A percentile compares a stretch with the other conserved stretches of the same genome.
These are phyloP conservation scores for Hymenoscyphus scutula DNA, from an alignment of 2,329 filamentous ascomycete genomes.

Conservation along the genomic window DNA sequence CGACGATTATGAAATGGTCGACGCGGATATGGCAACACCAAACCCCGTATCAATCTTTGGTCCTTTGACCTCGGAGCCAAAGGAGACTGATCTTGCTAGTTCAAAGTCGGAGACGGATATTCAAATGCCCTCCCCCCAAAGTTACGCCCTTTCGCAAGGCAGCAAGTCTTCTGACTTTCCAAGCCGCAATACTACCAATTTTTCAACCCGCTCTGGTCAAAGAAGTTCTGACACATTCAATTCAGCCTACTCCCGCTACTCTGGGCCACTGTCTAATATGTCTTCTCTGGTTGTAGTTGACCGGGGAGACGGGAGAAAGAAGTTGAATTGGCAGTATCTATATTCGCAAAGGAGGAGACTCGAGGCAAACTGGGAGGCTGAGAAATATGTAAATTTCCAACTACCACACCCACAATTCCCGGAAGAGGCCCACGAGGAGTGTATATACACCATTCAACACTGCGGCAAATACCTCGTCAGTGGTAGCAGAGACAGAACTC, in stretches of 20 bases:
- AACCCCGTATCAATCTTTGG: conserved; percentile 32
- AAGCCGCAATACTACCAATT: conserved; percentile 10
- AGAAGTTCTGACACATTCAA: conserved; percentile 21
- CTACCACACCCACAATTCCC: conserved; percentile 79
- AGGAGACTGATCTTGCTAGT: conserved; percentile 19
- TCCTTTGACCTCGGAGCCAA: conserved; percentile 14
- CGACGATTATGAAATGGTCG: conserved; percentile 49
- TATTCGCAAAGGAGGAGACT: conserved; percentile 83
- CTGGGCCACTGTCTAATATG: conserved; percentile 18
- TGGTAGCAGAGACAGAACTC: conserved; percentile 82
- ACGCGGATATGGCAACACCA: conserved; percentile 32
- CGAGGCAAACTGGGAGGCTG: conserved; percentile 88
- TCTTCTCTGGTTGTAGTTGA: conserved; percentile 46
- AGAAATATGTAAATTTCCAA: conserved; percentile 81
- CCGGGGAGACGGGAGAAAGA: conserved; percentile 51
- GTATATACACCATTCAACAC: conserved; percentile 93
- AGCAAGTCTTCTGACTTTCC: conserved; percentile 16
- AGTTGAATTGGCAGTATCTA: conserved; percentile 88
- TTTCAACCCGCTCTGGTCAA: conserved; percentile 11
- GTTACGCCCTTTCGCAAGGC: not conserved
- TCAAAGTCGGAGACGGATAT: conserved; percentile 22
- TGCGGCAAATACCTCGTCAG: conserved; percentile 83
- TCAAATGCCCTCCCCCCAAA: conserved; percentile 18
- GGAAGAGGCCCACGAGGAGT: conserved; percentile 84
- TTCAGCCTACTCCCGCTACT: conserved; percentile 9